A percentile compares a stretch with the other conserved stretches of the same genome.
These are phyloP conservation scores for Pestalotiopsis sp. DNA, from an alignment of 2,329 filamentous ascomycete genomes.

Conservation along the genomic window DNA sequence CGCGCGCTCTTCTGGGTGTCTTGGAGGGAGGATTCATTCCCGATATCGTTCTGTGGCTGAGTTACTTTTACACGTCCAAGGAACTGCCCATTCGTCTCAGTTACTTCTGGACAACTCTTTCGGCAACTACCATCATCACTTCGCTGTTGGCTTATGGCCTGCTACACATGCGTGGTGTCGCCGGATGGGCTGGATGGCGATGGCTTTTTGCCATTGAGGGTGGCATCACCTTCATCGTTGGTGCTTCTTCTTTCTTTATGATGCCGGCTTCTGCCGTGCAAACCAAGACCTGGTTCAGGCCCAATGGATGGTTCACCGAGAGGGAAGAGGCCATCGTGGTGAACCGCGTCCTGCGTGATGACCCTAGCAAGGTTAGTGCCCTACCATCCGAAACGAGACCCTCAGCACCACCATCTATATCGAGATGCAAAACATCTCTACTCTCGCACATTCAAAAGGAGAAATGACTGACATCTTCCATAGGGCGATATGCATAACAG, in stretches of 20 bases:
- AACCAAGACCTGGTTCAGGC: constrained; percentile 52
- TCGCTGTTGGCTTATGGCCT: constrained; percentile 39
- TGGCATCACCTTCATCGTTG: constrained; percentile 51
- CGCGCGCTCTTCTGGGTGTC: background rate
- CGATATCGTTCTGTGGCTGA: constrained; percentile 35
- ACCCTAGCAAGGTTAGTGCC: constrained; percentile 47
- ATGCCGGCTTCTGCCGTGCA: constrained; percentile 53
- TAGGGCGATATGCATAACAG: constrained; percentile 60
- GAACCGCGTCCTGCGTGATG: constrained; percentile 58
- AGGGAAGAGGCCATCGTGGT: constrained; percentile 60
- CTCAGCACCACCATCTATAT: too few relatives aligned
- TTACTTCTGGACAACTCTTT: constrained; percentile 40
- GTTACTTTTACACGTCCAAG: constrained; percentile 36
- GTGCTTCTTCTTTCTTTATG: constrained; percentile 52
- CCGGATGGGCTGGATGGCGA: constrained; percentile 40
- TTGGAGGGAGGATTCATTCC: constrained; percentile 37
- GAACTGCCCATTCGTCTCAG: constrained; percentile 41
- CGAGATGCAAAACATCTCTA: too few relatives aligned
- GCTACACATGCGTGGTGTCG: constrained; percentile 38
- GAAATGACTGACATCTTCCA: too few relatives aligned
- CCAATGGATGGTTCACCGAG: constrained; percentile 59
- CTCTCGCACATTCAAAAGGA: too few relatives aligned
- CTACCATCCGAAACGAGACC: too few relatives aligned
- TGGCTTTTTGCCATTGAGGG: constrained; percentile 62
- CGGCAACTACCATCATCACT: constrained; percentile 33